Evolutionary conservation across 805 yeast species (phyloP).

Genomic region (Starmerella scarabaei): DNA sequence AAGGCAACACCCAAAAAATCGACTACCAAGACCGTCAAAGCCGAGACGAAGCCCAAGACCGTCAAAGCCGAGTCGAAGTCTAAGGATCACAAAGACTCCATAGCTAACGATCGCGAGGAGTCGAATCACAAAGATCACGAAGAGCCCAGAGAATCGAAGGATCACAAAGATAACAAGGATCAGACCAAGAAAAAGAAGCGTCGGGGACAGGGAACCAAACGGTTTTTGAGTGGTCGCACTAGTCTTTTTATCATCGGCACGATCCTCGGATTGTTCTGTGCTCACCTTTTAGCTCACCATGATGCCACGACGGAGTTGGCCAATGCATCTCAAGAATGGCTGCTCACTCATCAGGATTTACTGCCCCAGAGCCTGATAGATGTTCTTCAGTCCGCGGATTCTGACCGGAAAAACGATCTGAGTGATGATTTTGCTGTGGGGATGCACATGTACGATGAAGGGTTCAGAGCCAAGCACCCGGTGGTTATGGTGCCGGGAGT

Average conservation of each 20-base stretch:
- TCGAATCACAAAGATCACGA: too few relatives aligned
- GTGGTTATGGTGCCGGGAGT: conserved; percentile 95
- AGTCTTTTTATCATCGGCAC: conserved; percentile 60
- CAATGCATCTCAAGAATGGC: conserved; percentile 20
- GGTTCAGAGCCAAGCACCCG: conserved; percentile 46
- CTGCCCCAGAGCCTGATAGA: conserved; percentile 55
- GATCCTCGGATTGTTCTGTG: conserved; percentile 49
- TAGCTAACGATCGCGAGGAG: too few relatives aligned
- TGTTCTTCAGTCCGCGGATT: conserved; percentile 45
- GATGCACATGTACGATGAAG: conserved; percentile 43
- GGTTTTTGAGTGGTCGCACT: conserved; percentile 33
- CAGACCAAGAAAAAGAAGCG: not conserved
- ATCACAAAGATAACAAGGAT: too few relatives aligned
- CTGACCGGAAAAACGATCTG: conserved; percentile 28
- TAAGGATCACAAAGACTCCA: too few relatives aligned
- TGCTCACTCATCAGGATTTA: conserved; percentile 33
- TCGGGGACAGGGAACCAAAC: conserved; percentile 1
- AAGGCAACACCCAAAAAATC: not conserved
- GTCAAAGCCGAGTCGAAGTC: too few relatives aligned
- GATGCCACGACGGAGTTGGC: conserved; percentile 17
- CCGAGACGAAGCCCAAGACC: too few relatives aligned
- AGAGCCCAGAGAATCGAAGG: too few relatives aligned
- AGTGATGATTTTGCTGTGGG: conserved; percentile 86
- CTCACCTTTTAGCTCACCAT: conserved; percentile 45
- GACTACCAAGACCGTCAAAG: too few relatives aligned